Evolutionary conservation across 2,329 filamentous ascomycete genomes (phyloP), one percentile per base, ranked within the genome.

Genomic region (Harringtonia aguacate): DNA sequence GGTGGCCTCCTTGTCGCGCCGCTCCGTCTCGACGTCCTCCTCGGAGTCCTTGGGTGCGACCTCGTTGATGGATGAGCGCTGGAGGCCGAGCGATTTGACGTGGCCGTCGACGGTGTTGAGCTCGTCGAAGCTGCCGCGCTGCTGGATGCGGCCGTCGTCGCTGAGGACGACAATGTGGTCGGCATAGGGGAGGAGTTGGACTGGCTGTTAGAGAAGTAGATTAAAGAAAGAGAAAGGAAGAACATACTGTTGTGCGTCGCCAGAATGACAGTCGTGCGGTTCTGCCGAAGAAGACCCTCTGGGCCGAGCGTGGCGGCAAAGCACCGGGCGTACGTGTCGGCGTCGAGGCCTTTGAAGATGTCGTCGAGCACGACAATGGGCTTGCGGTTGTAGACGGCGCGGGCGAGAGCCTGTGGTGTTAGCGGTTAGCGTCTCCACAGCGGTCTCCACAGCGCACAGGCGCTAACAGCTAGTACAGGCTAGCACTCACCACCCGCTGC

Each of bases 301-400:
- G 46, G 44, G 1, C 44, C 48, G 3, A 50, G 42, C 9, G 34
- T 43, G 4, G 41, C 41, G 1, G 46, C 33, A 18, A 46, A 48
- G 4, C 44, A 46, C 24, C 42, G 48, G n/a, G 39, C 28, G 13
- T 44, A 44, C 0, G 48, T 50, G 18, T 45, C 44, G 17, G 44
- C 41, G 21, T 48, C 46, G 6, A 50, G 48, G 4, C 43, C 48
- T 5, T 46, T 50, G 9, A 50, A 31, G 18, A 50, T 43, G n/a
- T 50, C 46, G 38, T 48, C 48, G 4, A 50, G 41, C 12, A 50
- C 42, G 29, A 50, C 46, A 22, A 50, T 48, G 7, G 46, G 39
- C 24, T 49, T 46, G 20, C 47, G 41, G 36, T 46, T 49, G 46
- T 70, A 75, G 0, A 73, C 53, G 1, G 69, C 69, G 15, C 71